Base-by-base conservation (phyloP, 225 moss, liverwort and hornwort species). In the Pseudisothecium myosuroides region DNA sequence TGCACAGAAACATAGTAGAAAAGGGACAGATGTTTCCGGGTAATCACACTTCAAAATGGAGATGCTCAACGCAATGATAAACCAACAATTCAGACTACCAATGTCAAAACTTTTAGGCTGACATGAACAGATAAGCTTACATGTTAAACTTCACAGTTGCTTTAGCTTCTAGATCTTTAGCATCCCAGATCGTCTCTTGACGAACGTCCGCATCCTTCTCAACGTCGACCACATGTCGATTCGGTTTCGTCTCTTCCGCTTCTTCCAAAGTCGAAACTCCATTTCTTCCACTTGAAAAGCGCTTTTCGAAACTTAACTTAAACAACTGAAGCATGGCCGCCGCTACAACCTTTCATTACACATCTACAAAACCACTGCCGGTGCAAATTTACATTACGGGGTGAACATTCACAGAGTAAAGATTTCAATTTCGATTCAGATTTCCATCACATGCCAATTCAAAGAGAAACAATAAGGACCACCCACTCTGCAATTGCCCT, bases 111-210 rank as follows among this genome's bases (percentile, higher is more conserved):
- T 75, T 87, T 37, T 71, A 88, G 43, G 27, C 62, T 84, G 15
- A 63, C 68, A 67, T 87, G 81, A 86, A 87, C 61, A 83, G 39
- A 87, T 43, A 50, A 21, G 67, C 93, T 90, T 92, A 97, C 96
- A 74, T 80, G 76, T 91, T 88, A 89, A 98, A 98, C 88, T 95
- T 98, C 87, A 97, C 96, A 60, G 83, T 58, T 80, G 97, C 94
- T 90, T 86, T 93, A 81, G 92, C 93, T 91, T 95, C 96, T 84
- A 98, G 91, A 28, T 94, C 94, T 80, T 91, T 94, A 75, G 79
- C 85, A 82, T 87, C 80, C 91, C 80, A 89, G 65, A 15, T 47
- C 71, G 27, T 66, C 82, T 88, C 92, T 77, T 88, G 80, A 86
- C 27, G n/a, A 68, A 36, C 65, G 47, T 83, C 82, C n/a, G n/a